Evolutionary conservation across 2,329 filamentous ascomycete species (phyloP).

Genomic region (Fusarium sp.): DNA sequence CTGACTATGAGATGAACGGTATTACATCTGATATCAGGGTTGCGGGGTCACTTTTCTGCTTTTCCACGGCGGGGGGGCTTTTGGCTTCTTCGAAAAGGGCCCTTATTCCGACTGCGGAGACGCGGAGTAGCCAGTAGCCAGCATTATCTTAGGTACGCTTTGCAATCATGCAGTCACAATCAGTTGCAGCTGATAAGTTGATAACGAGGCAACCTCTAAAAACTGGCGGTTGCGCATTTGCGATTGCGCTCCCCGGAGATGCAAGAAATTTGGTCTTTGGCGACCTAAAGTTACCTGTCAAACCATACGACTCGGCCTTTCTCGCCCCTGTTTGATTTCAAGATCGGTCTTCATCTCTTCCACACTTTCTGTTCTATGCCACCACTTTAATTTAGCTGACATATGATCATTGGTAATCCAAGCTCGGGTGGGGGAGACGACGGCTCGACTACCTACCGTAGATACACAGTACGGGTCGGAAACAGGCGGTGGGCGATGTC

Average conservation of each 20-base stretch:
- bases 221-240: not conserved
- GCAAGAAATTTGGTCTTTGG: slow-evolving; percentile 21
- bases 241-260: slow-evolving; percentile 42
- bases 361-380: slow-evolving; percentile 25
- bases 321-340: not conserved
- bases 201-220: slow-evolving; percentile 27
- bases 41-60: slow-evolving; percentile 47
- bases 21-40: slow-evolving; percentile 42
- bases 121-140: slow-evolving; percentile 36
- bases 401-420: slow-evolving; percentile 42
- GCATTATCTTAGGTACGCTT: slow-evolving; percentile 10
- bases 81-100: slow-evolving; percentile 37
- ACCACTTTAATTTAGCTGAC: slow-evolving; percentile 43
- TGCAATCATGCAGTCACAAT: slow-evolving; percentile 20
- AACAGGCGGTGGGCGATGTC: slow-evolving; percentile 35
- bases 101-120: slow-evolving; percentile 48
- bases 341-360: not conserved
- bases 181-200: slow-evolving; percentile 26
- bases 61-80: slow-evolving; percentile 42
- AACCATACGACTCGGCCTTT: slow-evolving; percentile 42
- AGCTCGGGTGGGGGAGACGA: slow-evolving; percentile 20
- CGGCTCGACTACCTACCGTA: slow-evolving; percentile 7
- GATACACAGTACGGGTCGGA: slow-evolving; percentile 19
- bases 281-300: slow-evolving; percentile 35
- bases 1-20: slow-evolving; percentile 25